Percentiles rank a stretch among this genome's conserved stretches.
Evolutionary conservation across 208 protist genomes (phyloP).

Genomic region (Trypanosoma brucei): DNA sequence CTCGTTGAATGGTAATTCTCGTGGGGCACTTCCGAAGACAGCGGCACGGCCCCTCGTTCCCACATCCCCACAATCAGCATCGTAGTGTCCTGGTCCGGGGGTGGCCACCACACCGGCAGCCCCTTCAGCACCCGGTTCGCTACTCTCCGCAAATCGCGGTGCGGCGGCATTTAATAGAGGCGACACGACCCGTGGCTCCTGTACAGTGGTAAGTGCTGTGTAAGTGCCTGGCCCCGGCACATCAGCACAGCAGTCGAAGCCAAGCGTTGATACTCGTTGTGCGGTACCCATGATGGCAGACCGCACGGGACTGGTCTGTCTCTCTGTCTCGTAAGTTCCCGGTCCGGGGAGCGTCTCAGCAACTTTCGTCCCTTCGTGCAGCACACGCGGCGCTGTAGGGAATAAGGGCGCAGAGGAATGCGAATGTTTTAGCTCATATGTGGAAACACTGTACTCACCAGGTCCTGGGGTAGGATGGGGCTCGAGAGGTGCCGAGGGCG

Average conservation of each 20-base stretch:
- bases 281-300: constrained; percentile 23
- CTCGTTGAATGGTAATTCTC: constrained; percentile 4
- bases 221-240: constrained; percentile 30
- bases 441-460: constrained; percentile 24
- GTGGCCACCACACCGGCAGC: too few relatives aligned
- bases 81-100: constrained; percentile 45
- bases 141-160: constrained; percentile 9
- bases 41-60: constrained; percentile 24
- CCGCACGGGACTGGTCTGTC: not conserved
- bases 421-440: constrained; percentile 10
- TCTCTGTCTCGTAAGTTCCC: constrained; percentile 28
- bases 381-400: constrained; percentile 15
- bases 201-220: constrained; percentile 11
- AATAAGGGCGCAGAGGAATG: constrained; percentile 17
- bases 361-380: constrained; percentile 5
- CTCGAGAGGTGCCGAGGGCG: not conserved
- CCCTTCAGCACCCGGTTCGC: not conserved
- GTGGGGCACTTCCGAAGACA: constrained; percentile 41
- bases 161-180: constrained; percentile 13
- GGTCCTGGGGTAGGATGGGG: constrained; percentile 15
- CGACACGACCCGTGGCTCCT: constrained; percentile 11
- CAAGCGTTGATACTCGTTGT: constrained; percentile 1
- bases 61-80: constrained; percentile 1
- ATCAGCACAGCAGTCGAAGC: not conserved
- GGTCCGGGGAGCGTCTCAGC: constrained; percentile 28